Conservation (phyloP, 345 rosid genomes). For the Bretschneidera sinensis region DNA sequence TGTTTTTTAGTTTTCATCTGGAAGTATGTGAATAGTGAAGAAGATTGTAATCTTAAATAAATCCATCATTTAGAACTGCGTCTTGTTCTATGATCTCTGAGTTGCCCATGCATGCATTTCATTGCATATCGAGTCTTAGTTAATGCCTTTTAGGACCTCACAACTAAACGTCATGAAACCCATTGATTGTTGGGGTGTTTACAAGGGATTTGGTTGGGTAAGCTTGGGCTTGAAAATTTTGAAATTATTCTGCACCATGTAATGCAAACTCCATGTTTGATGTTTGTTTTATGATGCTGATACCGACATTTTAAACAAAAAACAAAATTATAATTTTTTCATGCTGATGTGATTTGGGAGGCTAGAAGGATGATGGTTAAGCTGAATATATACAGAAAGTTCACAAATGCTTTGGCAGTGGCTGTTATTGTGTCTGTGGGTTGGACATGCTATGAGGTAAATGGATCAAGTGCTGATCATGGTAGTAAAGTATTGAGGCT, state of each 20-base stretch:
- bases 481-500: neutral
- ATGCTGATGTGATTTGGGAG: slow-evolving; percentile 29
- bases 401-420: slow-evolving; percentile 96
- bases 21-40: too few species aligned
- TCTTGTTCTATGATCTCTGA: slow-evolving; percentile 1
- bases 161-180: too few species aligned
- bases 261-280: too few species aligned
- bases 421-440: slow-evolving; percentile 87
- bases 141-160: too few species aligned
- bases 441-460: slow-evolving; percentile 98
- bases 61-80: neutral
- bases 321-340: slow-evolving; percentile 4
- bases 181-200: too few species aligned
- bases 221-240: neutral
- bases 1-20: too few species aligned
- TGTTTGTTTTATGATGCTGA: neutral
- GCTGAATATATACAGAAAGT: slow-evolving; percentile 86
- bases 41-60: too few species aligned
- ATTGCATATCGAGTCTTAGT: neutral
- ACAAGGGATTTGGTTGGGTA: too few species aligned
- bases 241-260: neutral
- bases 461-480: neutral
- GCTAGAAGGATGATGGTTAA: slow-evolving; percentile 77
- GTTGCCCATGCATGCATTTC: neutral
- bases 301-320: neutral